phyloP scores from a whole-genome alignment of 2,329 filamentous ascomycete species.

The Chrysoporthe puriensis region DNA sequence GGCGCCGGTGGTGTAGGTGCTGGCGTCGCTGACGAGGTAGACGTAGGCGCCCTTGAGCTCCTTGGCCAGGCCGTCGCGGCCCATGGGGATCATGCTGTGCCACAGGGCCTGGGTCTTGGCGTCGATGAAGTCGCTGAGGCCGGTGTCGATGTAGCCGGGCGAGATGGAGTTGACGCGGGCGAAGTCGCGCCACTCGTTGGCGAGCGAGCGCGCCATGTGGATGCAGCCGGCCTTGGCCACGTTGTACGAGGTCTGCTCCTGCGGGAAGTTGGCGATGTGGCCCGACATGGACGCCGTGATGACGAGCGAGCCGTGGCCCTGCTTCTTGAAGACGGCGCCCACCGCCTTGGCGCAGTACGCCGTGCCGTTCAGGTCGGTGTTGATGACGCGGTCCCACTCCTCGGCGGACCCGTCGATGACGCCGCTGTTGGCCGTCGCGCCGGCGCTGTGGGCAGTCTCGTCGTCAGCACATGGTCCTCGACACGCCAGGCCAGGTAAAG shows the following conservation, averaged over 20 bases:
- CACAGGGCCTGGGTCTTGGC: constrained; percentile 70
- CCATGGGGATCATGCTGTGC: constrained; percentile 76
- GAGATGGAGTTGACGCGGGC: constrained; percentile 60
- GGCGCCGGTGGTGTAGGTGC: constrained; percentile 74
- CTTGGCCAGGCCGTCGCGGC: constrained; percentile 66
- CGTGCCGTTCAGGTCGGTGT: constrained; percentile 73
- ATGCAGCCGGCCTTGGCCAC: constrained; percentile 69
- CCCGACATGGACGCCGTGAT: constrained; percentile 80
- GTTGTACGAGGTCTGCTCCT: constrained; percentile 75
- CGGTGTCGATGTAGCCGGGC: constrained; percentile 66
- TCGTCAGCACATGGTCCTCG: not conserved
- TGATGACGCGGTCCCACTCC: constrained; percentile 78
- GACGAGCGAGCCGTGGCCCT: constrained; percentile 67
- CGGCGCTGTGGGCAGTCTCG: constrained; percentile 48
- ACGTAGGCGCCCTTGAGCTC: constrained; percentile 78
- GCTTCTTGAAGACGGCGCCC: constrained; percentile 29
- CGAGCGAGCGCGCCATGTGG: constrained; percentile 52
- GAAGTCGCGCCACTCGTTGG: constrained; percentile 67
- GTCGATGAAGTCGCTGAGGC: constrained; percentile 67
- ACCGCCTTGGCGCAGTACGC: constrained; percentile 85
- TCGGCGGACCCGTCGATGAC: constrained; percentile 81
- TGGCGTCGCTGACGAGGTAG: constrained; percentile 75
- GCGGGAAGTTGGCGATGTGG: constrained; percentile 77
- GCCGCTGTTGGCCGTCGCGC: constrained; percentile 68
- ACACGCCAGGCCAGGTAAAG: too few relatives aligned